Evolutionary conservation across 2,329 filamentous ascomycete species (phyloP).

Genomic region (Blastomyces parvus): DNA sequence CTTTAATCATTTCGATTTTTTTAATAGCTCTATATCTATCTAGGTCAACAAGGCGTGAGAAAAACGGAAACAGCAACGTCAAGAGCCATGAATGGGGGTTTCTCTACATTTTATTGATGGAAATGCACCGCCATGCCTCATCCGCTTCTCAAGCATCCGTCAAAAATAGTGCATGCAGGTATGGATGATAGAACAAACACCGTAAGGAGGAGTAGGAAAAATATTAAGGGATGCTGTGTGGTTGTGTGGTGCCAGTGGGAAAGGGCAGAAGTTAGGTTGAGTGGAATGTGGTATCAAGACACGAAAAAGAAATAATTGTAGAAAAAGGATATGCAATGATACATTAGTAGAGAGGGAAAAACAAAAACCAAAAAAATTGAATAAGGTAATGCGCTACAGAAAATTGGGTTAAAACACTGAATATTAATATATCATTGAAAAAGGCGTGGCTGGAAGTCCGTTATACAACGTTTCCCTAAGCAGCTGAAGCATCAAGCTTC

Average conservation of each 20-base stretch:
- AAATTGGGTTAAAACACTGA: neutral
- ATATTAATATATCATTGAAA: neutral
- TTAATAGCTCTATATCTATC: too few relatives aligned
- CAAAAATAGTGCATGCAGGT: too few relatives aligned
- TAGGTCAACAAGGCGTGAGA: too few relatives aligned
- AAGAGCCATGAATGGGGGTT: too few relatives aligned
- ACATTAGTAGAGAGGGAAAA: neutral
- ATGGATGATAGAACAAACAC: too few relatives aligned
- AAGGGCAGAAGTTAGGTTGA: neutral
- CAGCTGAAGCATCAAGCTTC: slow-evolving; percentile 20
- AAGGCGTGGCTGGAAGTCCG: neutral
- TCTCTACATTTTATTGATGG: too few relatives aligned
- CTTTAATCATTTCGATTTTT: too few relatives aligned
- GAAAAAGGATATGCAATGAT: neutral
- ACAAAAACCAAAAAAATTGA: neutral
- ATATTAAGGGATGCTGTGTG: neutral
- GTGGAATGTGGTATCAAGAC: neutral
- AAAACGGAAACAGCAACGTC: too few relatives aligned
- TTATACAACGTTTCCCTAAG: neutral
- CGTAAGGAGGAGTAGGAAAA: neutral
- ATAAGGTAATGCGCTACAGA: too few relatives aligned
- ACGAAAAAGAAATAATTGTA: neutral
- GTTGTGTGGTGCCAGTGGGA: too few relatives aligned
- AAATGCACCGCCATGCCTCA: too few relatives aligned
- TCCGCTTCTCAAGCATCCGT: too few relatives aligned